Percentiles rank a stretch among this genome's conserved stretches.
Conservation (phyloP, 75 land plant species). For the Picea glauca region DNA sequence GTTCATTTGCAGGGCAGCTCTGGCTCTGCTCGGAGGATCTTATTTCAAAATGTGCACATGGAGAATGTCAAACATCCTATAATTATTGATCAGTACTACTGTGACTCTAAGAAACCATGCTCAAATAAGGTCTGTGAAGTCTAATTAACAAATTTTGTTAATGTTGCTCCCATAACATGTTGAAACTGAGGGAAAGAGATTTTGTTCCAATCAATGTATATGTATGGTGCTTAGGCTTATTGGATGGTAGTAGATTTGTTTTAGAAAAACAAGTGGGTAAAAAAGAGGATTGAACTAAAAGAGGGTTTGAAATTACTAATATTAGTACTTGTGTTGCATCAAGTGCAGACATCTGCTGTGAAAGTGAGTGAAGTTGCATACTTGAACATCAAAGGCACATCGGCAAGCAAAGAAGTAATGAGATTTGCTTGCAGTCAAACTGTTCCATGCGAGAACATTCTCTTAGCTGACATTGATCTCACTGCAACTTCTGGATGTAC, state of each 20-base stretch:
- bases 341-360: slow-evolving; percentile 63
- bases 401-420: slow-evolving; percentile 70
- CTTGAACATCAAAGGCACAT: slow-evolving; percentile 68
- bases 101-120: slow-evolving; percentile 70
- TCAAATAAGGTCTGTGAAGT: slow-evolving; percentile 36
- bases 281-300: background rate
- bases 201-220: background rate
- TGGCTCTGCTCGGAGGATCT: slow-evolving; percentile 60
- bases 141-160: background rate
- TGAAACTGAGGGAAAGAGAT: background rate
- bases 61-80: slow-evolving; percentile 76
- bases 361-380: slow-evolving; percentile 57
- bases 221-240: background rate
- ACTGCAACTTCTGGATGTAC: slow-evolving; percentile 14
- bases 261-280: background rate
- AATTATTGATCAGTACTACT: slow-evolving; percentile 90
- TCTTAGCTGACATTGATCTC: slow-evolving; percentile 51
- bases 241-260: background rate
- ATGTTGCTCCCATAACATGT: background rate
- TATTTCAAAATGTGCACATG: slow-evolving; percentile 74
- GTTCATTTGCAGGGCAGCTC: slow-evolving; percentile 63
- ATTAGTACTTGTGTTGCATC: background rate
- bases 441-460: slow-evolving; percentile 61
- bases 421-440: slow-evolving; percentile 73
- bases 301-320: background rate